Evolutionary conservation across 352 stramenopile species (phyloP).

Genomic region (Globisporangium viniferum): DNA sequence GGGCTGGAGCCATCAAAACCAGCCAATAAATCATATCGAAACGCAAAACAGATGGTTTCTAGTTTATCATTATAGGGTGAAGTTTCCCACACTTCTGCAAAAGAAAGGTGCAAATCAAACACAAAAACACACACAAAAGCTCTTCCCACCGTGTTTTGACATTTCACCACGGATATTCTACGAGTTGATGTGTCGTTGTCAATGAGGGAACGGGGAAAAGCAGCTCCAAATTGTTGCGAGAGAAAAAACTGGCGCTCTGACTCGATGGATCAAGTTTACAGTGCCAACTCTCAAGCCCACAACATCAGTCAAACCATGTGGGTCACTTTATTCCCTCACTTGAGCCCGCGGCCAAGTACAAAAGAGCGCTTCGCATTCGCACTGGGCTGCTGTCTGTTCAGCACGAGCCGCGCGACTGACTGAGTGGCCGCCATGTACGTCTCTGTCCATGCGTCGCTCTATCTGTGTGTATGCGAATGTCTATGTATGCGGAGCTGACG

Average conservation of each 20-base stretch:
- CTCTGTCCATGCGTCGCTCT: background rate
- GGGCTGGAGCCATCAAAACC: background rate
- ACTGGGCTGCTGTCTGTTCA: background rate
- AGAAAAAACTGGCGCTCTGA: background rate
- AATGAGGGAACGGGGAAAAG: background rate
- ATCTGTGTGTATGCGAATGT: background rate
- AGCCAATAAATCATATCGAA: background rate
- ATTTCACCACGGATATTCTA: background rate
- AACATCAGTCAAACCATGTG: background rate
- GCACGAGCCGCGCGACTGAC: background rate
- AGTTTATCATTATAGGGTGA: background rate
- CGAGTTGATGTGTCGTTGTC: background rate
- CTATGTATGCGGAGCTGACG: background rate
- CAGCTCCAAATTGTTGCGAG: background rate
- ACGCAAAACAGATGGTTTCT: background rate
- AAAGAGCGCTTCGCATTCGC: slow-evolving; percentile 8
- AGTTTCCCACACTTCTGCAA: background rate
- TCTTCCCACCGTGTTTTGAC: background rate
- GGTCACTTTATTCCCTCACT: slow-evolving; percentile 11
- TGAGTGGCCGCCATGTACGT: slow-evolving; percentile 5
- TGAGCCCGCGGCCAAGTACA: slow-evolving; percentile 14
- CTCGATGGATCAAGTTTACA: background rate
- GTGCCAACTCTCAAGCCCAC: background rate
- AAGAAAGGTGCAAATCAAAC: background rate
- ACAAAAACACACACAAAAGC: background rate